Evolutionary conservation across 768 basidiomycete species (phyloP).

Genomic region (Sarcodon aspratus): DNA sequence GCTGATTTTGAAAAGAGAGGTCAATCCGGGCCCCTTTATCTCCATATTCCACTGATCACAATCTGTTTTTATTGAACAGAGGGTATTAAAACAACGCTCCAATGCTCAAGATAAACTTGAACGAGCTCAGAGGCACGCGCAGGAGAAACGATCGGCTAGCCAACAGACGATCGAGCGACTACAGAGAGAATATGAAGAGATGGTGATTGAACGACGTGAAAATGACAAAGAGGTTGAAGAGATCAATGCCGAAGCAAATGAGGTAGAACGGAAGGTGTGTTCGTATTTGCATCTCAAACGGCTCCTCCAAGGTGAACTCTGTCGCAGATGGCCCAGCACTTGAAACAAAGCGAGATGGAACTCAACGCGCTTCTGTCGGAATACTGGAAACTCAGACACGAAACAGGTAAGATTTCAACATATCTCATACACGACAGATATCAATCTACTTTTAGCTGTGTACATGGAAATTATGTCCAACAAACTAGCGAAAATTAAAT

Average conservation of each 20-base stretch:
- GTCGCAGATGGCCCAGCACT: slow-evolving; percentile 61
- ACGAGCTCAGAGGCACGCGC: slow-evolving; percentile 66
- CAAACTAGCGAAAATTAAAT: slow-evolving; percentile 34
- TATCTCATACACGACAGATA: neutral
- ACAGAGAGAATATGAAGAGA: slow-evolving; percentile 69
- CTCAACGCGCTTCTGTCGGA: slow-evolving; percentile 73
- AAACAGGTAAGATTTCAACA: slow-evolving; percentile 41
- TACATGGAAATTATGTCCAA: slow-evolving; percentile 84
- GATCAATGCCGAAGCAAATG: slow-evolving; percentile 56
- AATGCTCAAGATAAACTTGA: slow-evolving; percentile 81
- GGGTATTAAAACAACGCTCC: slow-evolving; percentile 65
- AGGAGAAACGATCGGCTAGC: slow-evolving; percentile 68
- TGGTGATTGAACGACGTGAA: slow-evolving; percentile 64
- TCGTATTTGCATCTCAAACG: neutral
- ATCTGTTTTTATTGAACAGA: slow-evolving; percentile 30
- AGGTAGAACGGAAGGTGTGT: slow-evolving; percentile 52
- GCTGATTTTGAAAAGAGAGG: slow-evolving; percentile 58
- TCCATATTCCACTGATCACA: neutral
- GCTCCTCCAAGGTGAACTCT: neutral
- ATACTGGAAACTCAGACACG: slow-evolving; percentile 73
- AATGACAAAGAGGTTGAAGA: slow-evolving; percentile 76
- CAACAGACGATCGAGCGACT: slow-evolving; percentile 66
- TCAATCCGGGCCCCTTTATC: slow-evolving; percentile 14
- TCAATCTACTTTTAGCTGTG: slow-evolving; percentile 35
- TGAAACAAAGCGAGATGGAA: slow-evolving; percentile 64